Evolutionary conservation across 78 protist genomes (phyloP).

Genomic region (Pigoraptor vietnamica): DNA sequence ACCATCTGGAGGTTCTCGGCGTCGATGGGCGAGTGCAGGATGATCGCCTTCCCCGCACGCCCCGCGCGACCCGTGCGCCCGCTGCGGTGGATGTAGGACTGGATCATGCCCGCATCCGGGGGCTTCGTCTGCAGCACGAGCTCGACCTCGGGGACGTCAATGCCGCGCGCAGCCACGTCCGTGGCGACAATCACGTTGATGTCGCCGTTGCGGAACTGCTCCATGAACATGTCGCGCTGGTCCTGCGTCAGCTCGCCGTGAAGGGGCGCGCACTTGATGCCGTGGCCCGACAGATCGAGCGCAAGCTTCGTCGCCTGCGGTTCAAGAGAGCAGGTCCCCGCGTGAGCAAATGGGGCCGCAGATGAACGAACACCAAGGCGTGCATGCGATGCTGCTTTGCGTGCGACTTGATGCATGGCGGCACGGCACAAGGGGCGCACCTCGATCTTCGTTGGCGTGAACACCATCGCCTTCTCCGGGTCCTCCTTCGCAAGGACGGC

Average conservation of each 20-base stretch:
- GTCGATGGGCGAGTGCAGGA: conserved; percentile 75
- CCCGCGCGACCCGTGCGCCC: conserved; percentile 98
- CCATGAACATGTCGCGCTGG: conserved; percentile 18
- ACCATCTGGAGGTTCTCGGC: not conserved
- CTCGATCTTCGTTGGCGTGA: not conserved
- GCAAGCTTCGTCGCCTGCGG: not conserved
- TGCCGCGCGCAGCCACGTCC: conserved; percentile 85
- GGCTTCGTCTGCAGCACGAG: conserved; percentile 81
- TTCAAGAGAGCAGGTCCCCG: not conserved
- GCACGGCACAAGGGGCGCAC: not conserved
- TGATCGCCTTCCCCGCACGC: conserved; percentile 74
- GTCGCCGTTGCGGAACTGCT: conserved; percentile 14
- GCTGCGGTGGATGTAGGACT: conserved; percentile 92
- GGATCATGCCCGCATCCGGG: conserved; percentile 54
- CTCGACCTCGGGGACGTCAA: conserved; percentile 72
- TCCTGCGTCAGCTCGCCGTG: conserved; percentile 36
- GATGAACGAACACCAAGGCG: too few species aligned
- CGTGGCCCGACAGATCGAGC: not conserved
- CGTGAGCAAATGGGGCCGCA: too few species aligned
- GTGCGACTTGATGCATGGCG: not conserved
- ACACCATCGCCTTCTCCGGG: not conserved
- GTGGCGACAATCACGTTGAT: conserved; percentile 58
- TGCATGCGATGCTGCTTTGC: too few species aligned
- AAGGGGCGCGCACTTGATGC: not conserved
- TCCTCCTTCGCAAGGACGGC: not conserved